phyloP scores from a whole-genome alignment of 1,284 basidiomycete species.

The Dichomitus squalens region DNA sequence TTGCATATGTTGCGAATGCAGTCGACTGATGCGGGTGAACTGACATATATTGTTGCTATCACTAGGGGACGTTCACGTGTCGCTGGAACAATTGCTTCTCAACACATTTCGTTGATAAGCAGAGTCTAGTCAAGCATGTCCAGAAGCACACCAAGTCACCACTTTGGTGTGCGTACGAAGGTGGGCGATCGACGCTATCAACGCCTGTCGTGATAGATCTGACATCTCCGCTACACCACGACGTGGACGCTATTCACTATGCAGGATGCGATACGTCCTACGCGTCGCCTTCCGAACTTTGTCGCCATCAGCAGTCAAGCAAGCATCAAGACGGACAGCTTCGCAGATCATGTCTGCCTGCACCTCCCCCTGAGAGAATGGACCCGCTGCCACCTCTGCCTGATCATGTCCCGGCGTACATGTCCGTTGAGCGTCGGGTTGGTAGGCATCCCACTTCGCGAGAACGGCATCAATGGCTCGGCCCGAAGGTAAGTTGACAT shows the following conservation, averaged over 20 bases:
- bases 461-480: constrained; percentile 51
- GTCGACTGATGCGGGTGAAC: constrained; percentile 1
- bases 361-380: constrained; percentile 31
- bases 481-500: constrained; percentile 47
- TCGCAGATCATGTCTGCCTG: constrained; percentile 40
- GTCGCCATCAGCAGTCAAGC: constrained; percentile 34
- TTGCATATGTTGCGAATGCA: constrained; percentile 14
- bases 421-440: constrained; percentile 45
- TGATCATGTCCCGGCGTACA: constrained; percentile 49
- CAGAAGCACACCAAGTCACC: constrained; percentile 45
- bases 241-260: neutral
- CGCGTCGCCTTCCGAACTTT: constrained; percentile 37
- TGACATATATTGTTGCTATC: constrained; percentile 1
- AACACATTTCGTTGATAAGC: constrained; percentile 35
- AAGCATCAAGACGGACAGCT: constrained; percentile 25
- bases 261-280: constrained; percentile 47
- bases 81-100: constrained; percentile 49
- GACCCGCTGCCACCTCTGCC: constrained; percentile 33
- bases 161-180: constrained; percentile 49
- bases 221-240: neutral
- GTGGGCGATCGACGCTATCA: constrained; percentile 33
- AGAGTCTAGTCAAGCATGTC: constrained; percentile 42
- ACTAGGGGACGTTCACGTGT: constrained; percentile 39
- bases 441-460: constrained; percentile 44
- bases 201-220: neutral